These are phyloP conservation scores for Echinosophora koreensis DNA, from an alignment of 306 rosid genomes.

Conservation along the genomic window DNA sequence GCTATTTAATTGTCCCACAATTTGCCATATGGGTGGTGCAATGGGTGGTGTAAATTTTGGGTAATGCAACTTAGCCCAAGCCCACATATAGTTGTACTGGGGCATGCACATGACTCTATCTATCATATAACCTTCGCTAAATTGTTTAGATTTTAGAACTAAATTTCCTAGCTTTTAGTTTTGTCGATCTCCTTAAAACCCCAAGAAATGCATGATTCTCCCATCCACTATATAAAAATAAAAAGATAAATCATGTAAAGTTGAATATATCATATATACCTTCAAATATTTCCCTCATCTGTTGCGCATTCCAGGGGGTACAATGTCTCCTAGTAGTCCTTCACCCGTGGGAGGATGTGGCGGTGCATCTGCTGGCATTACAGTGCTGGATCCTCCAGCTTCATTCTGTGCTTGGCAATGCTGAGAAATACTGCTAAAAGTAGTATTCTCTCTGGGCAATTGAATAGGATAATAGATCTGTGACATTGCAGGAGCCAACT, in stretches of 20 bases:
- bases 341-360: constrained; percentile 57
- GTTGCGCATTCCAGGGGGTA: constrained; percentile 83
- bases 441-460: constrained; percentile 46
- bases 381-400: constrained; percentile 42
- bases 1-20: no score
- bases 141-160: no score
- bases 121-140: no score
- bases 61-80: no score
- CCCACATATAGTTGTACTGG: not conserved
- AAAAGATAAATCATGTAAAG: constrained; percentile 11
- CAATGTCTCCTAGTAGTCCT: constrained; percentile 92
- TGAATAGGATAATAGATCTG: constrained; percentile 70
- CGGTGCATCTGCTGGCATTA: constrained; percentile 31
- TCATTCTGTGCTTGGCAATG: constrained; percentile 39
- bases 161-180: not conserved
- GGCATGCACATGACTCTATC: no score
- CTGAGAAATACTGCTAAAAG: constrained; percentile 40
- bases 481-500: constrained; percentile 56
- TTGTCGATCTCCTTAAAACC: not conserved
- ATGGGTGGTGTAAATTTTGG: no score
- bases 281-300: constrained; percentile 43
- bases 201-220: not conserved
- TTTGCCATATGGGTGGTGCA: no score
- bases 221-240: not conserved
- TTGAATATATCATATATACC: constrained; percentile 36